Evolutionary conservation across 1,139 yeast genomes (phyloP).

Genomic region (Keqinozyma sinolaborantium): DNA sequence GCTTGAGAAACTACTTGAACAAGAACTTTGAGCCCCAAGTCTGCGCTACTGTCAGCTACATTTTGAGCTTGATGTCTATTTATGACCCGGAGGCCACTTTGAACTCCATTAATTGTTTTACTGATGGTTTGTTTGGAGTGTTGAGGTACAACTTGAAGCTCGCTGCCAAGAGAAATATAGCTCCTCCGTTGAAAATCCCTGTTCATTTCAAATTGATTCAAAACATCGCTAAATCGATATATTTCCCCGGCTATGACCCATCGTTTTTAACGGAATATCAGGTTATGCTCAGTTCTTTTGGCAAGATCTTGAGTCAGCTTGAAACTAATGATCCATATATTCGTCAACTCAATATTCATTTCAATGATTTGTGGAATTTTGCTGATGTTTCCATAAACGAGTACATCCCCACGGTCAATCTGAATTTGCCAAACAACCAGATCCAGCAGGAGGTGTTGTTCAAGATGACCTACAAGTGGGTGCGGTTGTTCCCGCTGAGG

Average conservation of each 20-base stretch:
- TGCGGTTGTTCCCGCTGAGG: constrained; percentile 30
- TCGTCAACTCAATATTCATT: constrained; percentile 18
- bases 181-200: constrained; percentile 23
- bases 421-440: constrained; percentile 21
- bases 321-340: constrained; percentile 3
- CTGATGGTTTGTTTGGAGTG: constrained; percentile 41
- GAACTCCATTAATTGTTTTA: constrained; percentile 36
- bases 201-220: constrained; percentile 35
- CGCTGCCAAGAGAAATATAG: constrained; percentile 15
- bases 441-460: constrained; percentile 35
- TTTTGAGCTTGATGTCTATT: constrained; percentile 39
- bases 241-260: constrained; percentile 37
- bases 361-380: constrained; percentile 22
- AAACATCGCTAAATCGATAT: constrained; percentile 33
- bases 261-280: constrained; percentile 28
- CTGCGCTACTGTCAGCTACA: constrained; percentile 36
- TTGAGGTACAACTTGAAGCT: constrained; percentile 27
- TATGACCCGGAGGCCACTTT: constrained; percentile 45
- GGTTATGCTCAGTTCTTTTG: constrained; percentile 19
- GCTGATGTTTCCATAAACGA: constrained; percentile 20
- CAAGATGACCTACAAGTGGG: constrained; percentile 38
- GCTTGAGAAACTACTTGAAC: constrained; percentile 28
- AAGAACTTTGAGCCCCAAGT: constrained; percentile 28
- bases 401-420: constrained; percentile 26
- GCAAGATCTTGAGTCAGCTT: constrained; percentile 9